These are phyloP conservation scores for Ustilago crameri DNA, from an alignment of 1,284 basidiomycete species.

Conservation along the genomic window DNA sequence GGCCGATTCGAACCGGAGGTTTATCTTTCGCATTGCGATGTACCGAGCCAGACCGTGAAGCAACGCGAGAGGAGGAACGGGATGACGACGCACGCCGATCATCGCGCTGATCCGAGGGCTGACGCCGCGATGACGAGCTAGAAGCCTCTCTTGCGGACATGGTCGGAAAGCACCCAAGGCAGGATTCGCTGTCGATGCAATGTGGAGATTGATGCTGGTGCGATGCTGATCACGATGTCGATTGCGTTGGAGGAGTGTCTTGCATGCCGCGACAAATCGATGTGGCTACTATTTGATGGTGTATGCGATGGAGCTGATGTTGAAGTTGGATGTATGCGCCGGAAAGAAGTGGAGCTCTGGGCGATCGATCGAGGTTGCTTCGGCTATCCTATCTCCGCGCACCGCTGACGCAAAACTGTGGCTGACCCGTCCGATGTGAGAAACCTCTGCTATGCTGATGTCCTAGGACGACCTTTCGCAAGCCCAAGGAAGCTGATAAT, in stretches of 20 bases:
- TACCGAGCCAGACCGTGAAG: slow-evolving; percentile 29
- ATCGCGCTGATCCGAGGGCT: slow-evolving; percentile 28
- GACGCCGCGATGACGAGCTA: slow-evolving; percentile 18
- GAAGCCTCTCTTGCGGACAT: slow-evolving; percentile 32
- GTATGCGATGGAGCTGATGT: neutral
- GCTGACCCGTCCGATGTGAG: too few relatives aligned
- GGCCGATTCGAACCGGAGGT: slow-evolving; percentile 62
- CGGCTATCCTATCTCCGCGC: too few relatives aligned
- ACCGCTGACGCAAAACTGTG: too few relatives aligned
- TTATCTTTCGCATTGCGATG: slow-evolving; percentile 36
- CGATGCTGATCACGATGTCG: neutral
- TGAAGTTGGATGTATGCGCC: too few relatives aligned
- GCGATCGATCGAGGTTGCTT: too few relatives aligned
- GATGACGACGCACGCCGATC: slow-evolving; percentile 20
- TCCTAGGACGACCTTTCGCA: too few relatives aligned
- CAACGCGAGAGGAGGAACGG: slow-evolving; percentile 32
- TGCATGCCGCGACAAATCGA: too few relatives aligned
- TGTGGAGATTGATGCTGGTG: neutral
- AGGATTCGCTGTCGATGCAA: neutral
- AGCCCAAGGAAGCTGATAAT: too few relatives aligned
- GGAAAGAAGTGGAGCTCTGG: too few relatives aligned
- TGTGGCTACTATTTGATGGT: neutral
- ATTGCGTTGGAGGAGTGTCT: neutral
- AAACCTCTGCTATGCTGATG: too few relatives aligned
- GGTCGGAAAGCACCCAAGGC: neutral